Evolutionary conservation across 2,329 filamentous ascomycete genomes (phyloP).

Genomic region (Paecilomyces sp.): DNA sequence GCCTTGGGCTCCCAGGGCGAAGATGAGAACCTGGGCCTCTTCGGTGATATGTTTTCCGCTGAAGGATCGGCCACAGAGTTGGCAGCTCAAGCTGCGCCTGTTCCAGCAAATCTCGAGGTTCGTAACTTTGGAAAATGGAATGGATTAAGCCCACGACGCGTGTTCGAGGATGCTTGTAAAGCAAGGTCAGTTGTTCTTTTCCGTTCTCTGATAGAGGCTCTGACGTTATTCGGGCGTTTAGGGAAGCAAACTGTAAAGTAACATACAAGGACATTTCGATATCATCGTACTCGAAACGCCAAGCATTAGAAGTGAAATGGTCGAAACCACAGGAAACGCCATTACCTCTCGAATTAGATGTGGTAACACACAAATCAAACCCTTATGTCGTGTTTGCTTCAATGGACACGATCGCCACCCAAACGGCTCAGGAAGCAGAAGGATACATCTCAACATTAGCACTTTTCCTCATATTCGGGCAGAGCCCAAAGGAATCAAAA

Average conservation of each 20-base stretch:
- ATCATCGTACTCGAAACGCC: slow-evolving; percentile 66
- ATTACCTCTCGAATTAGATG: slow-evolving; percentile 34
- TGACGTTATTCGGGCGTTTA: slow-evolving; percentile 22
- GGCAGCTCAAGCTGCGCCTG: slow-evolving; percentile 30
- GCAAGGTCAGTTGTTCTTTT: slow-evolving; percentile 49
- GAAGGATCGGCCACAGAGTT: slow-evolving; percentile 33
- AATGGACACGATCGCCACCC: slow-evolving; percentile 68
- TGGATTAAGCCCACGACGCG: slow-evolving; percentile 66
- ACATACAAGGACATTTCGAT: slow-evolving; percentile 64
- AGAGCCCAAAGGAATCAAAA: slow-evolving; percentile 79
- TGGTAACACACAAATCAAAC: slow-evolving; percentile 39
- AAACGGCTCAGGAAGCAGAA: slow-evolving; percentile 75
- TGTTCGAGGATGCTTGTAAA: slow-evolving; percentile 82
- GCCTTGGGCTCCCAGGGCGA: slow-evolving; percentile 21
- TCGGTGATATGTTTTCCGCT: slow-evolving; percentile 53
- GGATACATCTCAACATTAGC: slow-evolving; percentile 75
- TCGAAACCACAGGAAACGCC: slow-evolving; percentile 60
- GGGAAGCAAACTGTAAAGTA: slow-evolving; percentile 64
- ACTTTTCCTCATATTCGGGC: slow-evolving; percentile 72
- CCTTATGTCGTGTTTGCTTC: slow-evolving; percentile 53
- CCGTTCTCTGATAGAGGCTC: neutral
- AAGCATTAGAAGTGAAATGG: slow-evolving; percentile 70
- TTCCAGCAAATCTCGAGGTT: slow-evolving; percentile 45
- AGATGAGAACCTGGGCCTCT: slow-evolving; percentile 39
- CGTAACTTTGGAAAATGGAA: slow-evolving; percentile 79